phyloP scores from a whole-genome alignment of 164 flowering plant species.

The Taxillus chinensis region DNA sequence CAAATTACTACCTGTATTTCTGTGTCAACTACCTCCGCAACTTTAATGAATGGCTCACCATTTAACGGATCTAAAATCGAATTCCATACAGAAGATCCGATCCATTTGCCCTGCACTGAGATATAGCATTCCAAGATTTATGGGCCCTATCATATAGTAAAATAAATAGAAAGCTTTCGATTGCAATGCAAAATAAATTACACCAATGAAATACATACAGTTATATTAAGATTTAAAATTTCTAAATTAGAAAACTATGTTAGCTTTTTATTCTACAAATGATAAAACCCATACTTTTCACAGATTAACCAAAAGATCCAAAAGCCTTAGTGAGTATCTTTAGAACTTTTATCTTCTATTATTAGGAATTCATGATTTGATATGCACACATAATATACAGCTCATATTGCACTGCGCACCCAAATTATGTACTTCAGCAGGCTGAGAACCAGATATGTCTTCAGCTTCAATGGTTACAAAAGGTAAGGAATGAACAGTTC shows the following conservation, averaged over 20 bases:
- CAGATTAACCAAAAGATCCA: too few relatives aligned
- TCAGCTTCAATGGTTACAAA: slow-evolving; percentile 74
- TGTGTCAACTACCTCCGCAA: slow-evolving; percentile 70
- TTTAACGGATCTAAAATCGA: slow-evolving; percentile 78
- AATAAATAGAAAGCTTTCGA: too few relatives aligned
- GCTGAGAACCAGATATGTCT: slow-evolving; percentile 67
- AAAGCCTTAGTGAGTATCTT: too few relatives aligned
- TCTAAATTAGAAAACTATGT: too few relatives aligned
- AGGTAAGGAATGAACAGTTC: slow-evolving; percentile 43
- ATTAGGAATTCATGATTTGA: too few relatives aligned
- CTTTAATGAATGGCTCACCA: slow-evolving; percentile 86
- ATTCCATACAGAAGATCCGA: slow-evolving; percentile 46
- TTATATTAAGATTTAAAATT: too few relatives aligned
- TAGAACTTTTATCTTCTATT: too few relatives aligned
- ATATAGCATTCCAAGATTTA: background rate
- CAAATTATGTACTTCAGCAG: slow-evolving; percentile 81
- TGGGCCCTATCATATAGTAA: background rate
- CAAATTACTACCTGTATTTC: slow-evolving; percentile 48
- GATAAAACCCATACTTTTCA: too few relatives aligned
- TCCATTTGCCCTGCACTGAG: slow-evolving; percentile 91
- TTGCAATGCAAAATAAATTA: too few relatives aligned
- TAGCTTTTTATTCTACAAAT: too few relatives aligned
- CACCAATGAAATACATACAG: too few relatives aligned
- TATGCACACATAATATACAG: background rate
- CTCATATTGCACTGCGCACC: slow-evolving; percentile 37